Evolutionary conservation across 2,329 filamentous ascomycete species (phyloP).

Genomic region (Rugonectria rugulosa): DNA sequence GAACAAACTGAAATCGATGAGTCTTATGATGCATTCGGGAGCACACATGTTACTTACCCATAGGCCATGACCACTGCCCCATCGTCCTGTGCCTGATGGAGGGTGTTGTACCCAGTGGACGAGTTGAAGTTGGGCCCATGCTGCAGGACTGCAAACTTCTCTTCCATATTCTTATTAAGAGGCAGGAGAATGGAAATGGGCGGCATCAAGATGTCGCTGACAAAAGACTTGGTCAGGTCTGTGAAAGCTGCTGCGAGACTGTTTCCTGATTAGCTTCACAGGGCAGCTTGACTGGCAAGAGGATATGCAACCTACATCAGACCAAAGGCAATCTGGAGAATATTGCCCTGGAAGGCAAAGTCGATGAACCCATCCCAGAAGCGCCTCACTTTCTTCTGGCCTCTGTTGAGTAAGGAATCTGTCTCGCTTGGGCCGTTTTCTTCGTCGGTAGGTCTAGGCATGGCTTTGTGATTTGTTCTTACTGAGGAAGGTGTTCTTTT

Average conservation of each 20-base stretch:
- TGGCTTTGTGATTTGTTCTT: conserved; percentile 31
- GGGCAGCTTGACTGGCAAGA: no score
- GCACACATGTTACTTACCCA: conserved; percentile 54
- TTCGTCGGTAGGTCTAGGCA: conserved; percentile 45
- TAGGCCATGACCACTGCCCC: conserved; percentile 77
- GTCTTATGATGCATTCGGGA: neutral
- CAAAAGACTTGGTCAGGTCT: conserved; percentile 74
- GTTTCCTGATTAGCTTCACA: neutral
- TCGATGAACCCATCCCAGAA: conserved; percentile 72
- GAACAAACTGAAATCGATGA: conserved; percentile 57
- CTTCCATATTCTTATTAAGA: conserved; percentile 73
- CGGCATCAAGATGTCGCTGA: conserved; percentile 74
- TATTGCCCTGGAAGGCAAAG: conserved; percentile 78
- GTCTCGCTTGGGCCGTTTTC: conserved; percentile 45
- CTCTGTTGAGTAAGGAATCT: conserved; percentile 53
- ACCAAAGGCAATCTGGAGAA: conserved; percentile 78
- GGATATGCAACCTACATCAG: conserved; percentile 67
- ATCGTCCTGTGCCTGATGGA: conserved; percentile 72
- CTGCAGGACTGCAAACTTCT: conserved; percentile 74
- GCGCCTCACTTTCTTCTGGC: conserved; percentile 56
- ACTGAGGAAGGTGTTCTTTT: no score
- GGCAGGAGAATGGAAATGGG: conserved; percentile 74
- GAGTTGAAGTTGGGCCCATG: conserved; percentile 61
- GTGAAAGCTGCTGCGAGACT: conserved; percentile 77
- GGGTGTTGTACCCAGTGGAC: conserved; percentile 71